Base-by-base conservation (phyloP, 306 rosid species). In the Cicer cuneatum region DNA sequence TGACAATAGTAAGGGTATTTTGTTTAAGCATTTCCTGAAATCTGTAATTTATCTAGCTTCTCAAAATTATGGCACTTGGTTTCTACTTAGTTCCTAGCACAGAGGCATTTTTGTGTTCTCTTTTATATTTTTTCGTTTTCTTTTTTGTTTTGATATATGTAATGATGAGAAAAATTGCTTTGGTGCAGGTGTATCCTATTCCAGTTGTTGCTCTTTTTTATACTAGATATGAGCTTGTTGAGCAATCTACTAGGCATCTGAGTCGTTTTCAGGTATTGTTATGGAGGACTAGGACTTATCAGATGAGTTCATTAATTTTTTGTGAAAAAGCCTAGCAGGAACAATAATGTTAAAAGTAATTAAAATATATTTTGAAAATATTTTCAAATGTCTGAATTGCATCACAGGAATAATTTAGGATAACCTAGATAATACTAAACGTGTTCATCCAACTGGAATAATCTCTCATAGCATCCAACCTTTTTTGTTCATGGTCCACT, bases 191-290 rank as follows among this genome's bases (percentile, higher is more conserved):
- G 4, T 87, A 86, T 82, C 86, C 91, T 40, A 72, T 82, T 35
- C 96, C 98, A 43, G 74, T 73, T 19, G 47, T 93, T 52, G 96
- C 84, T 65, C 91, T 93, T 70, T 95, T 93, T 80, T 93, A 95
- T 18, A 90, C 98, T 1, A 95, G 96, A 59, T 96, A 93, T 16
- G 98, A 93, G 70, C 96, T 93, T 77, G 91, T 87, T 61, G 96
- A 93, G 80, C 91, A 89, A 65, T 54, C 83, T 43, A 90, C 91
- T 37, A 69, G 52, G 39, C 69, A 83, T 79, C 67, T 93, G 56
- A 64, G 81, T 64, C 91, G 88, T 73, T 94, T 94, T 71, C 93
- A 93, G 96, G 95, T 93, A 89, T 47, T 59, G 56, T 75, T 68
- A 15, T 24, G 33, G 33, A 24, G 33, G 33, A 24, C 33, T 24